phyloP scores from a whole-genome alignment of 768 basidiomycete species.

The Megacollybia marginata region DNA sequence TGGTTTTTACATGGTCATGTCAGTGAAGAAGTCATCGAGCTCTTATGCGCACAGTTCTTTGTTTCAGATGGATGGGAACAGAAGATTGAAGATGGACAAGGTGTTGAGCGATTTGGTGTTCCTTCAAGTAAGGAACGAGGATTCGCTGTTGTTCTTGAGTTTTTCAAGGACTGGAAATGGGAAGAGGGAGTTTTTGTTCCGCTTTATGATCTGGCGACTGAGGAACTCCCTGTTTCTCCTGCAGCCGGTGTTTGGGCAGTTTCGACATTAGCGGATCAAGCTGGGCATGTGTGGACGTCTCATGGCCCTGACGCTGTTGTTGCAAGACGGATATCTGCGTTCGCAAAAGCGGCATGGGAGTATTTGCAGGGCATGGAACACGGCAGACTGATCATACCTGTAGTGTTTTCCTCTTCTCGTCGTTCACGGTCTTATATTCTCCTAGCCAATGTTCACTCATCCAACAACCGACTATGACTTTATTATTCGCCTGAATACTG shows the following conservation, averaged over 20 bases:
- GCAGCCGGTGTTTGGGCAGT: slow-evolving; percentile 60
- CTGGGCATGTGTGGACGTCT: slow-evolving; percentile 73
- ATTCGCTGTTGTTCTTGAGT: slow-evolving; percentile 65
- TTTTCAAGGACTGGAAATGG: slow-evolving; percentile 83
- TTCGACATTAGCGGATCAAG: slow-evolving; percentile 67
- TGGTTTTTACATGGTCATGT: slow-evolving; percentile 76
- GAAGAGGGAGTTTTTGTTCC: slow-evolving; percentile 68
- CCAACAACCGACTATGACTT: slow-evolving; percentile 83
- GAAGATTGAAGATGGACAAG: slow-evolving; percentile 23
- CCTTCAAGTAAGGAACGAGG: slow-evolving; percentile 77
- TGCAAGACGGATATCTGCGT: slow-evolving; percentile 60
- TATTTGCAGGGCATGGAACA: slow-evolving; percentile 46
- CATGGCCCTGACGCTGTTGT: slow-evolving; percentile 60
- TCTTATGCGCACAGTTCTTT: slow-evolving; percentile 78
- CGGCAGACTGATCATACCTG: slow-evolving; percentile 39
- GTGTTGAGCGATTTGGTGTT: slow-evolving; percentile 31
- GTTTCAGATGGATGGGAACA: slow-evolving; percentile 37
- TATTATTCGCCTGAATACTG: slow-evolving; percentile 64
- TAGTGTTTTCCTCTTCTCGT: slow-evolving; percentile 34
- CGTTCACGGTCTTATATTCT: neutral
- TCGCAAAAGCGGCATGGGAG: slow-evolving; percentile 72
- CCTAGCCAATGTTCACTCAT: slow-evolving; percentile 78
- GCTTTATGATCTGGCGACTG: slow-evolving; percentile 35
- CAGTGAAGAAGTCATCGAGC: slow-evolving; percentile 72
- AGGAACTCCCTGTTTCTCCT: slow-evolving; percentile 15